Evolutionary conservation across 176 grass and related monocot species (phyloP).

Genomic region (Chloris gayana): DNA sequence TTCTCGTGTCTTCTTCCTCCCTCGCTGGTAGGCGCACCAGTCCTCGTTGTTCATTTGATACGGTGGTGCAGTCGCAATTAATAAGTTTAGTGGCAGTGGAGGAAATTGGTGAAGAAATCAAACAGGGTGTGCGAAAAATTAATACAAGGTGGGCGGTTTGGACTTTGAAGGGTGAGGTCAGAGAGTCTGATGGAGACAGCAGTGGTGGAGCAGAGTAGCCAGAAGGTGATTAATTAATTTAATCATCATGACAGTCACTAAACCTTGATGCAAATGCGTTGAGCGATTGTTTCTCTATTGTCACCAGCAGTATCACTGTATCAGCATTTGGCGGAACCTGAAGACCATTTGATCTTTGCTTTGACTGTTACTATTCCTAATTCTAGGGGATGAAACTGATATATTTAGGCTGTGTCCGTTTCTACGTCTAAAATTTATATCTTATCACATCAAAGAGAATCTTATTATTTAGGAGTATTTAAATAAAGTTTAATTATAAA

Average conservation of each 20-base stretch:
- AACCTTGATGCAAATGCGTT: neutral
- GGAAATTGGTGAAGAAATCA: neutral
- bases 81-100: constrained; percentile 9
- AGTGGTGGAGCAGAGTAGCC: neutral
- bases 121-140: neutral
- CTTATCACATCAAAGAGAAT: too few relatives aligned
- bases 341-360: neutral
- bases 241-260: neutral
- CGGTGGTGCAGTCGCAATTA: constrained; percentile 29
- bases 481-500: too few relatives aligned
- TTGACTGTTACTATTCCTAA: neutral
- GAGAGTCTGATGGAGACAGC: constrained; percentile 23
- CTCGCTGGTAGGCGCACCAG: constrained; percentile 23
- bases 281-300: too few relatives aligned
- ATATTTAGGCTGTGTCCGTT: too few relatives aligned
- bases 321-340: neutral
- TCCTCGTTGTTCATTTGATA: constrained; percentile 21
- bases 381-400: neutral
- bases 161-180: neutral
- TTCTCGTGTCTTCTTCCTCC: constrained; percentile 42
- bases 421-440: too few relatives aligned
- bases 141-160: neutral
- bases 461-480: too few relatives aligned
- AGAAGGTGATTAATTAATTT: neutral
- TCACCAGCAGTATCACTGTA: neutral